Evolutionary conservation across 2,329 filamentous ascomycete genomes (phyloP), one percentile per base, ranked within the genome.

Genomic region (Paracoccidioides brasiliensis): DNA sequence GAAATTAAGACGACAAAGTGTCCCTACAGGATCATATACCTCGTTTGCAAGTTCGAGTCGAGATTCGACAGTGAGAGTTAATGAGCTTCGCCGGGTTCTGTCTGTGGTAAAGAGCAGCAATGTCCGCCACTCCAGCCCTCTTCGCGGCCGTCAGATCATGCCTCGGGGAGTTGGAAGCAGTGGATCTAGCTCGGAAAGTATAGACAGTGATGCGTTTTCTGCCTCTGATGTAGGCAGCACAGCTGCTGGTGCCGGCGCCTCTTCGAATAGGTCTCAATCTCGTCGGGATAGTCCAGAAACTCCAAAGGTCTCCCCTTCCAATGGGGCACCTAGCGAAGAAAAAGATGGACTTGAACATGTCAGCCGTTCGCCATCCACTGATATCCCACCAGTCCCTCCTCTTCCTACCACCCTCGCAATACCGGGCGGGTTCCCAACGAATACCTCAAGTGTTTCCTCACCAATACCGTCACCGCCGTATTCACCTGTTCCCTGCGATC

Each of bases 61-160:
- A 57, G 72, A 72, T 30, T 72, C 72, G 0, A 74, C 74, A 0
- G 69, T 77, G 35, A 71, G 71, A 50, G 71, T 77, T n/a, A 74
- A 74, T 44, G 74, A 77, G 52, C 60, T 78, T 55, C 73, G 73
- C 50, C 69, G 74, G 40, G 73, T 74, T n/a, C 69, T 78, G 14
- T 73, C 73, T 1, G 69, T 73, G 7, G 68, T 69, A 32, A 65
- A 64, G 15, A 69, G 32, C 40, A 61, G 63, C 15, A 66, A 68
- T 40, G 56, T 63, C 38, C 67, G 72, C 49, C 68, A 67, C 37
- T 67, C 69, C 45, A 76, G 74, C 58, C 73, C 74, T 4, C 60
- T 76, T 35, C 66, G 74, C n/a, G 65, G 68, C 38, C 70, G 68
- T 43, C 59, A 69, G 33, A 56, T 51, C 65, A 67, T 56, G 57